Evolutionary conservation across 768 basidiomycete species (phyloP).

Genomic region (Serendipita indica): DNA sequence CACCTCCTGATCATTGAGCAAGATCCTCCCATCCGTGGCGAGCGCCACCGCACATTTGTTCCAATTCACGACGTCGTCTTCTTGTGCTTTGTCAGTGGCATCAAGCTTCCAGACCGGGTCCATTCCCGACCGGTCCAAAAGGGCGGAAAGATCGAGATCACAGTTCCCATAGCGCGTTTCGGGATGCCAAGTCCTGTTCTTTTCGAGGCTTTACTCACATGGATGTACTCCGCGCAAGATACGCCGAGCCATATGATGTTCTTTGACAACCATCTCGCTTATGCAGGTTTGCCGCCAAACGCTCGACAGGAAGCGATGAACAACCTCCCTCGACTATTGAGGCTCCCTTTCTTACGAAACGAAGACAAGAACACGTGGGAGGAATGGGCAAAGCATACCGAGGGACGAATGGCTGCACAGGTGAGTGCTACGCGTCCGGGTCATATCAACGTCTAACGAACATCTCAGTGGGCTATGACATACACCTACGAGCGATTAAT

Average conservation of each 20-base stretch:
- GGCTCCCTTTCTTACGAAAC: background rate
- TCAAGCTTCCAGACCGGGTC: background rate
- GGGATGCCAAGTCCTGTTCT: background rate
- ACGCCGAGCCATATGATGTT: background rate
- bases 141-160: background rate
- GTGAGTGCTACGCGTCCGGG: background rate
- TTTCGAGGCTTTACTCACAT: background rate
- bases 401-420: background rate
- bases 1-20: conserved; percentile 6
- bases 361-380: background rate
- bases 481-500: conserved; percentile 1
- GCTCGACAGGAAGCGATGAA: background rate
- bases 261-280: background rate
- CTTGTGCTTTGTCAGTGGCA: background rate
- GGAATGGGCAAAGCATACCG: background rate
- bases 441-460: background rate
- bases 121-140: background rate
- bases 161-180: background rate
- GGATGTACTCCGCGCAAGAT: background rate
- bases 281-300: background rate
- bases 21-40: conserved; percentile 2
- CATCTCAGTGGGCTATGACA: background rate
- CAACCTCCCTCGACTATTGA: background rate
- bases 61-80: conserved; percentile 2
- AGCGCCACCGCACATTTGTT: conserved; percentile 1